Conservation (phyloP, 2,329 filamentous ascomycete genomes). For the Simplicillium aogashimaense region DNA sequence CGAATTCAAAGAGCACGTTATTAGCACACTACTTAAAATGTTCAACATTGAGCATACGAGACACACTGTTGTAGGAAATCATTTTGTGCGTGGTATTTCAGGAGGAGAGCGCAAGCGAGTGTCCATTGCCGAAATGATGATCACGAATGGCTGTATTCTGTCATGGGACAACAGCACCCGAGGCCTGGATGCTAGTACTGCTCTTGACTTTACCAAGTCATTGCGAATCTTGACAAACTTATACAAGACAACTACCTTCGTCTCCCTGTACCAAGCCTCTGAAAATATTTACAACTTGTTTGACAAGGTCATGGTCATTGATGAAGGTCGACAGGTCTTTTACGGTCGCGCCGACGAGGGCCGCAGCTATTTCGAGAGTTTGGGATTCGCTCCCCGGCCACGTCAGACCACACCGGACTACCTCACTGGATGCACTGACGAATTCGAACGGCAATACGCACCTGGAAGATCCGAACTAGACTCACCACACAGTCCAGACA, state of each 20-base stretch:
- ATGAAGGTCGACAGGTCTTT: constrained; percentile 65
- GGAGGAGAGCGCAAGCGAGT: constrained; percentile 75
- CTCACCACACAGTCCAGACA: constrained; percentile 58
- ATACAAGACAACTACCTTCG: constrained; percentile 75
- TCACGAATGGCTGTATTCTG: constrained; percentile 60
- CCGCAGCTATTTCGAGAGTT: constrained; percentile 62
- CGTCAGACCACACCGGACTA: constrained; percentile 77
- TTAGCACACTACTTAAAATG: constrained; percentile 72
- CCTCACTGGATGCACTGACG: constrained; percentile 71
- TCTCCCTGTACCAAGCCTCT: constrained; percentile 77
- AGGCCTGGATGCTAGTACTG: constrained; percentile 58
- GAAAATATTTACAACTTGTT: constrained; percentile 73
- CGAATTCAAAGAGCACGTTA: constrained; percentile 68
- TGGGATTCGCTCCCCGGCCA: constrained; percentile 66
- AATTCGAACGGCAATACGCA: constrained; percentile 72
- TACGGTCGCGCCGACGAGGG: constrained; percentile 62
- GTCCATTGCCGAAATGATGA: constrained; percentile 75
- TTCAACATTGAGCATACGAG: constrained; percentile 88
- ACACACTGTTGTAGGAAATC: constrained; percentile 76
- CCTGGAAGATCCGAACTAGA: constrained; percentile 54
- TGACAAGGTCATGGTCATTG: constrained; percentile 77
- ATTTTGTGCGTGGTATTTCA: constrained; percentile 69
- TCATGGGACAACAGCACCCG: constrained; percentile 70
- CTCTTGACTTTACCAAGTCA: constrained; percentile 57
- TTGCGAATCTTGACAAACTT: constrained; percentile 75